phyloP scores from a whole-genome alignment of 352 stramenopile genomes.

The Globisporangium lucens region DNA sequence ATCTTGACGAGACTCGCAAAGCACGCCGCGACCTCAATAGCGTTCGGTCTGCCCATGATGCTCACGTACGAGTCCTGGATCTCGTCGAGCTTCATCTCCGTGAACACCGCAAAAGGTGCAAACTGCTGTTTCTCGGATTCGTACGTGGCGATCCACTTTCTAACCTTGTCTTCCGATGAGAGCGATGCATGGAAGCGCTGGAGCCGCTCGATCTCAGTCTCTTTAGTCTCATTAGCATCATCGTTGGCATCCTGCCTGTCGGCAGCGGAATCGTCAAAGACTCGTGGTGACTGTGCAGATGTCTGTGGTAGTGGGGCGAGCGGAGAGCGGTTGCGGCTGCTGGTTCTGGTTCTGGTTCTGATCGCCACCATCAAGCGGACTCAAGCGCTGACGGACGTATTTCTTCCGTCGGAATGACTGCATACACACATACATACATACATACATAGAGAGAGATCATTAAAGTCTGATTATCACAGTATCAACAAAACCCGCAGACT shows the following conservation, averaged over 20 bases:
- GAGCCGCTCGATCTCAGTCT: conserved; percentile 29
- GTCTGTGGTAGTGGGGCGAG: neutral
- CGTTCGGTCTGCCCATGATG: conserved; percentile 52
- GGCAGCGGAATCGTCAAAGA: neutral
- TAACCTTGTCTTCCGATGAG: conserved; percentile 39
- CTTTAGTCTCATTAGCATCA: conserved; percentile 18
- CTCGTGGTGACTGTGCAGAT: neutral
- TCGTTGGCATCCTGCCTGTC: conserved; percentile 9
- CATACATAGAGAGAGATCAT: neutral
- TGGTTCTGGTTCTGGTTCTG: conserved; percentile 1
- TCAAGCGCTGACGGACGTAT: conserved; percentile 38
- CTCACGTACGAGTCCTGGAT: conserved; percentile 54
- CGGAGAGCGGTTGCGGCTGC: neutral
- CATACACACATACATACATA: neutral
- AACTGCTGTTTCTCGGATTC: conserved; percentile 64
- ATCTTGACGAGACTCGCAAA: conserved; percentile 79
- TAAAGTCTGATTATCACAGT: neutral
- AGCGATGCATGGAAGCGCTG: conserved; percentile 40
- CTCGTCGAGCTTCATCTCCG: conserved; percentile 74
- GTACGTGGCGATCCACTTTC: conserved; percentile 69
- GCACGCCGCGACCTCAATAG: conserved; percentile 68
- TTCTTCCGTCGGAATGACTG: conserved; percentile 57
- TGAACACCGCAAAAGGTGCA: conserved; percentile 73
- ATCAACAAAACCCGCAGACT: neutral
- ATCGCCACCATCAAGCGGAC: conserved; percentile 31